Evolutionary conservation across 306 rosid species (phyloP).

Genomic region (Cicer chorassanicum): DNA sequence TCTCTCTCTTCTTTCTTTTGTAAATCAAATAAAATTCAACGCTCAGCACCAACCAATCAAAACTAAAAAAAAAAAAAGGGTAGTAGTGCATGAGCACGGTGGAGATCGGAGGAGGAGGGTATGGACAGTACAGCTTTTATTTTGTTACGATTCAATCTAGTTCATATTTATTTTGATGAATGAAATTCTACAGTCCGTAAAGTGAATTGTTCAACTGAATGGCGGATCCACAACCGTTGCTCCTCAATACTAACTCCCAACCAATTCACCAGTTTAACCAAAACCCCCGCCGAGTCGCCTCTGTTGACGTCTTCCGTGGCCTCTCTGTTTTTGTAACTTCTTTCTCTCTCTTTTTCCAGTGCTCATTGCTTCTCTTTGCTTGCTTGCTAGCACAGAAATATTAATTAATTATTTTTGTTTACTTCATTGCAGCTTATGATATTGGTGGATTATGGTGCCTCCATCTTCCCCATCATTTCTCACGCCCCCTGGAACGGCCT

Average conservation of each 20-base stretch:
- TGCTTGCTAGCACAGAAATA: background rate
- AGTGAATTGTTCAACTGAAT: conserved; percentile 25
- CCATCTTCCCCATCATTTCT: conserved; percentile 68
- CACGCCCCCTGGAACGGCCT: conserved; percentile 88
- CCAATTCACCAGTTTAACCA: conserved; percentile 19
- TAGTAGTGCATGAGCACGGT: no score
- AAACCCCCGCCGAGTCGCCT: conserved; percentile 60
- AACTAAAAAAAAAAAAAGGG: no score
- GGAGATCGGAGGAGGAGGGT: no score
- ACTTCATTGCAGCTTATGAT: conserved; percentile 71
- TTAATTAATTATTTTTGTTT: background rate
- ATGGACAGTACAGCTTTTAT: no score
- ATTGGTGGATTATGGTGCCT: conserved; percentile 76
- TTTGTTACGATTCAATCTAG: no score
- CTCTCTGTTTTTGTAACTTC: conserved; percentile 78
- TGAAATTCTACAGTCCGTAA: background rate
- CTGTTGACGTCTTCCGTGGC: conserved; percentile 93
- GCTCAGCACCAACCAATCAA: no score
- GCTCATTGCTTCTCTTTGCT: conserved; percentile 14
- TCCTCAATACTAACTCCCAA: conserved; percentile 42
- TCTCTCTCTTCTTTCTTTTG: no score
- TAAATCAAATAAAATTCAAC: no score
- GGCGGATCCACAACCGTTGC: conserved; percentile 57
- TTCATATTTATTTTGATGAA: background rate
- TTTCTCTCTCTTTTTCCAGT: background rate